Base-by-base conservation (phyloP, 1,284 basidiomycete genomes). In the Moesziomyces aphidis region DNA sequence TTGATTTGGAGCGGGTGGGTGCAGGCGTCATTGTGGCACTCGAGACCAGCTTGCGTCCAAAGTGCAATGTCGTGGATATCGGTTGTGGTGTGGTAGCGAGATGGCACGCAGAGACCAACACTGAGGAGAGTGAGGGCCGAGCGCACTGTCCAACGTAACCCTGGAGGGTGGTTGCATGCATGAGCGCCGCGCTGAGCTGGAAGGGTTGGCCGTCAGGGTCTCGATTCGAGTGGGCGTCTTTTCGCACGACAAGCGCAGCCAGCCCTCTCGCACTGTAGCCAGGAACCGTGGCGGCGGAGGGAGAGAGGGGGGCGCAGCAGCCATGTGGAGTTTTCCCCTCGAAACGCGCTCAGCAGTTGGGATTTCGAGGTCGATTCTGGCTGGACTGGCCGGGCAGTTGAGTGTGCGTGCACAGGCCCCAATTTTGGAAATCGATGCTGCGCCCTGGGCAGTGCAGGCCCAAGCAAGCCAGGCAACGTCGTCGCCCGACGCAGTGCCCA, bases 1-100 rank as follows among this genome's bases (percentile, higher is more conserved):
- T 64, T 2, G 61, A 64, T 23, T 54, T 64, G 36, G 67, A 28
- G 61, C 54, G 50, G 45, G 57, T 46, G 4, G 56, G 52, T 31
- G 60, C 45, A 10, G 31, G 15, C 23, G 66, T 53, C 52, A 62
- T 56, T 28, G 42, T 51, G 36, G 22, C 47, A 34, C 4, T 10
- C 3, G 13, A 8, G 17, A 19, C 19, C 6, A 42, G 26, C 26
- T 28, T 17, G 39, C 19, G n/a, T 42, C 26, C 26, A 28, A 4
- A 17, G 39, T 17, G 39, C 19, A 15, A 42, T 19, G 36, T 36
- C 36, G 7, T 42, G 15, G 17, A 42, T 42, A 6, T 42, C 39
- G 39, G 17, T n/a, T 17, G 39, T 19, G 15, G 39, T 19, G 17
- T 17, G 39, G 15, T 19, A 19, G 17, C 17, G 15, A 42, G 15